Evolutionary conservation across 2,329 filamentous ascomycete genomes (phyloP).

Genomic region (Aspergillus sp.): DNA sequence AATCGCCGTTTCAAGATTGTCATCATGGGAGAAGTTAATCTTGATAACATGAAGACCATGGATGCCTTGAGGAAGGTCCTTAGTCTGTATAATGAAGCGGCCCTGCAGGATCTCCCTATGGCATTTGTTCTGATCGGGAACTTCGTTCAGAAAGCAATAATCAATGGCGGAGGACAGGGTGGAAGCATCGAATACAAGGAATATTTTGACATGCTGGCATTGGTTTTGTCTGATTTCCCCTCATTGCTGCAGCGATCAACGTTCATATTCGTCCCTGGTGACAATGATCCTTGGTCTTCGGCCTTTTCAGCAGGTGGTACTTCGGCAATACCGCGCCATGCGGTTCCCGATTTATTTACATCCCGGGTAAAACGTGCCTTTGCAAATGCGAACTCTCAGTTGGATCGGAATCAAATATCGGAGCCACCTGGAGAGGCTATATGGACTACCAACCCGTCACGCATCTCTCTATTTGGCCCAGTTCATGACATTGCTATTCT

Average conservation of each 20-base stretch:
- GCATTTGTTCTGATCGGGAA: conserved; percentile 83
- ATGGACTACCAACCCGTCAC: conserved; percentile 85
- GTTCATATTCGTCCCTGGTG: conserved; percentile 91
- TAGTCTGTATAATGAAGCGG: conserved; percentile 67
- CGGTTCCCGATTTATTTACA: conserved; percentile 86
- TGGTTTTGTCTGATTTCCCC: conserved; percentile 79
- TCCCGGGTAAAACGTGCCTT: conserved; percentile 81
- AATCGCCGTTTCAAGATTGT: conserved; percentile 56
- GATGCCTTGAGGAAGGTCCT: conserved; percentile 80
- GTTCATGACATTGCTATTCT: conserved; percentile 85
- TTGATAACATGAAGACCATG: conserved; percentile 80
- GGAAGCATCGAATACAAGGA: conserved; percentile 97
- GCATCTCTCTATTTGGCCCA: conserved; percentile 81
- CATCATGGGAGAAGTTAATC: conserved; percentile 81
- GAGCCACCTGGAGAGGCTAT: conserved; percentile 69
- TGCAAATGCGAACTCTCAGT: conserved; percentile 71
- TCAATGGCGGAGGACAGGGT: conserved; percentile 67
- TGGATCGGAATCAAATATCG: conserved; percentile 50
- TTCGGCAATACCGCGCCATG: conserved; percentile 47
- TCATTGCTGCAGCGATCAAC: conserved; percentile 74
- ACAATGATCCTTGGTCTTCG: conserved; percentile 96
- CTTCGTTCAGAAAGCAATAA: conserved; percentile 63
- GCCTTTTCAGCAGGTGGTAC: conserved; percentile 61
- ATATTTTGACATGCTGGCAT: conserved; percentile 84
- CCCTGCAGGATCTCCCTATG: conserved; percentile 67